Base-by-base conservation (phyloP, 2,329 filamentous ascomycete genomes). In the Tympanopsis confertula region DNA sequence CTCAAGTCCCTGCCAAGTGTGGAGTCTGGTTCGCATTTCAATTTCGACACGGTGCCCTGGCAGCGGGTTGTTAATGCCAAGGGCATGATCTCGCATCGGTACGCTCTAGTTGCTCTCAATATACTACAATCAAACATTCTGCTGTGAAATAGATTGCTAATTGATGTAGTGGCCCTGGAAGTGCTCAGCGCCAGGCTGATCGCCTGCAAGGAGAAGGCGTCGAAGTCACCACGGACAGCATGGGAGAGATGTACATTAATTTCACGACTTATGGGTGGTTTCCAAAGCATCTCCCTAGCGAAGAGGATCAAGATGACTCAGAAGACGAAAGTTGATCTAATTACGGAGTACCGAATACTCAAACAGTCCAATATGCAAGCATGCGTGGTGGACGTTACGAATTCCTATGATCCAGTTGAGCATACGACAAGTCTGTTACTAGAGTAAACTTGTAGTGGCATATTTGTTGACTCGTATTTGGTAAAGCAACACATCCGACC, bases 41-140 rank as follows among this genome's bases (percentile, higher is more conserved):
- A 79, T 47, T 61, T 62, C 41, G 60, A 60, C 22, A 79, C 71
- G 45, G 76, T 80, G 19, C 76, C 76, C n/a, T 81, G 76, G 76
- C 76, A 80, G 58, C 61, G 76, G 45, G 71, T 81, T 45, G 69
- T 81, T 49, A 80, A 78, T 52, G 56, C 72, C n/a, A 77, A 70
- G 57, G 76, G 76, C 36, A 64, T 66, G 46, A 79, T 81, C 42
- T 78, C 74, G 44, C 71, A 72, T 40, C 69, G 74, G 74, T 77
- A 47, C 46, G 63, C 55, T 36, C 26, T 37, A 33, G 20, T 39
- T 38, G 19, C 18, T 39, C 5, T 24, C 22, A 29, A 4, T 37
- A 12, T 35, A 37, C 26, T 29, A 13, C 36, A 15, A 22, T 14
- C 10, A 17, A 29, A 13, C 36, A 15, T 28, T 14, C 10, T 18